Conservation (phyloP, 176 grass and related monocot species). For the Ananas comosus region DNA sequence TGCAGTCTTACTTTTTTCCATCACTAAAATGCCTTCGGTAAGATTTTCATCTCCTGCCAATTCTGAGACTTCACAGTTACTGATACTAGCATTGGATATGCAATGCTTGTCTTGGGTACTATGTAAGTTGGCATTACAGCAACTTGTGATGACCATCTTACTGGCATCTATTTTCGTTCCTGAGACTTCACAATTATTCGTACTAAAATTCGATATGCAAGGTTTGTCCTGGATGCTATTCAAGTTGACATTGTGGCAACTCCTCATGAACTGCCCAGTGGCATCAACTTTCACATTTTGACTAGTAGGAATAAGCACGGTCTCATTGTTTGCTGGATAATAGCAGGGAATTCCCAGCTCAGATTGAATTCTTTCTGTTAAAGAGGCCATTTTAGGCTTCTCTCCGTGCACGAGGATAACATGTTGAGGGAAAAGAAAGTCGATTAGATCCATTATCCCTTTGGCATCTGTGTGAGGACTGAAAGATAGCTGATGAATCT, state of each 20-base stretch:
- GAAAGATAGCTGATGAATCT: conserved; percentile 87
- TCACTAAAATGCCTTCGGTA: conserved; percentile 47
- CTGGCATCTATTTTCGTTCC: conserved; percentile 16
- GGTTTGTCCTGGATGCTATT: conserved; percentile 21
- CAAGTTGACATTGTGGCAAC: conserved; percentile 5
- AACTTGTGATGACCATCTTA: conserved; percentile 53
- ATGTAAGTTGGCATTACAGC: background rate
- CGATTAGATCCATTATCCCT: conserved; percentile 86
- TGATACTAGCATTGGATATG: background rate
- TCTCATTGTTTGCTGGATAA: conserved; percentile 80
- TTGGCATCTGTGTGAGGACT: conserved; percentile 88
- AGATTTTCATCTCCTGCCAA: background rate
- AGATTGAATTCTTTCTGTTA: conserved; percentile 67
- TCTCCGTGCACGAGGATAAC: conserved; percentile 92
- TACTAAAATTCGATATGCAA: conserved; percentile 2
- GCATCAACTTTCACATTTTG: conserved; percentile 44
- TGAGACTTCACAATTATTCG: background rate
- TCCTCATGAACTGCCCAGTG: conserved; percentile 54
- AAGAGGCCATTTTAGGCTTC: conserved; percentile 79
- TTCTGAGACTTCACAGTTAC: conserved; percentile 3
- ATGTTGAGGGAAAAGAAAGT: conserved; percentile 75
- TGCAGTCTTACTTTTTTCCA: conserved; percentile 54
- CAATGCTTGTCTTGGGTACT: conserved; percentile 24
- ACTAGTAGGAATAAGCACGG: conserved; percentile 37
- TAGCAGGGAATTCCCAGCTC: conserved; percentile 63